A percentile compares a stretch with the other conserved stretches of the same genome.
Conservation (phyloP, 768 basidiomycete species). For the Rhodotorula sphaerocarpa region DNA sequence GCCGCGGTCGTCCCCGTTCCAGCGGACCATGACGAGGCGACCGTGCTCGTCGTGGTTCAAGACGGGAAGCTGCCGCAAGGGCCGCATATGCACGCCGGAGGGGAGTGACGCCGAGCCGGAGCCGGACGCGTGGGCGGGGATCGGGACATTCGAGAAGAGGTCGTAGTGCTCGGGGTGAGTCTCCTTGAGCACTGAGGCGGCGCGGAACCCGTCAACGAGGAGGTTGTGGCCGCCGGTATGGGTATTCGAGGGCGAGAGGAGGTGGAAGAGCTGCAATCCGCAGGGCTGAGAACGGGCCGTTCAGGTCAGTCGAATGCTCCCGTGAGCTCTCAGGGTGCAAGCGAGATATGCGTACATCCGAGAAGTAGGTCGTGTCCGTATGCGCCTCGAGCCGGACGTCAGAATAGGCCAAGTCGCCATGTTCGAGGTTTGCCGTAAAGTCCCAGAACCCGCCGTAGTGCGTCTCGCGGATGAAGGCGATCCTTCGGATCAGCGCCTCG, state of each 20-base stretch:
- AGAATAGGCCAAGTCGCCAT: conserved; percentile 91
- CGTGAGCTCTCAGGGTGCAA: background rate
- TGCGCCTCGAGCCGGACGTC: conserved; percentile 79
- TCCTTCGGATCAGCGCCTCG: conserved; percentile 63
- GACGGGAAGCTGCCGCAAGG: conserved; percentile 59
- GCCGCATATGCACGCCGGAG: conserved; percentile 45
- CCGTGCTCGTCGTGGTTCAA: conserved; percentile 59
- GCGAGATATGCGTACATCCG: conserved; percentile 48
- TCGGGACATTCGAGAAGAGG: conserved; percentile 58
- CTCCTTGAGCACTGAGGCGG: conserved; percentile 67
- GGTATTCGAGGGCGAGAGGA: conserved; percentile 60
- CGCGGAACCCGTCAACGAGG: conserved; percentile 93
- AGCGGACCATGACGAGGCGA: conserved; percentile 69
- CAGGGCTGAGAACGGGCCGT: conserved; percentile 56
- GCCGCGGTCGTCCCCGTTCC: conserved; percentile 92
- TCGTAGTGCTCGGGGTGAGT: conserved; percentile 63
- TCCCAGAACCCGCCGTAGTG: conserved; percentile 94
- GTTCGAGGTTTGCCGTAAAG: conserved; percentile 81
- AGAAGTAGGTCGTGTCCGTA: conserved; percentile 63
- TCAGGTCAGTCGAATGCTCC: background rate
- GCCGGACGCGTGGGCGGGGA: conserved; percentile 84
- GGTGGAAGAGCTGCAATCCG: conserved; percentile 91
- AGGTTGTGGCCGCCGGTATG: conserved; percentile 72
- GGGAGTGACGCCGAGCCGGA: conserved; percentile 48
- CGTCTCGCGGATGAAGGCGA: conserved; percentile 83